Evolutionary conservation across 306 rosid species (phyloP), one percentile per base, ranked within the genome.

Genomic region (Castanospermum australe): DNA sequence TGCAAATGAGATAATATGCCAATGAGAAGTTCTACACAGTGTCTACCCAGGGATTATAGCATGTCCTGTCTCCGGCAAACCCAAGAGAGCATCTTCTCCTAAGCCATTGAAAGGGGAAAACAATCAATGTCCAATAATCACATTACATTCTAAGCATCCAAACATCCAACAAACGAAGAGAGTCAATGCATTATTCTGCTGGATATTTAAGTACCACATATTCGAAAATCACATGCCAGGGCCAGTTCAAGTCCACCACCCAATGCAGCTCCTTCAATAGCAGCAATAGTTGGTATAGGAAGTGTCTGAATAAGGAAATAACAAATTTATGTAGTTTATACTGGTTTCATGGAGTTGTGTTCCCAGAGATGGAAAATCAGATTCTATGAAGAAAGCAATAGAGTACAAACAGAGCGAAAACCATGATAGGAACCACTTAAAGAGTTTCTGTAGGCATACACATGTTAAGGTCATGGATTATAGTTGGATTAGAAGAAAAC

Each of bases 241-340:
- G 90, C 93, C 85, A 91, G 76, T 84, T 89, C 93, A 74, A 91
- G 90, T 79, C 95, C 95, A 77, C 93, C 93, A 42, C 95, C 95
- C 71, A 90, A 52, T 28, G 95, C 91, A 30, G 84, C 90, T 67
- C 92, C 95, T 83, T 88, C 93, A 80, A 91, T 83, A 54, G 79
- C 90, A 59, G 96, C 93, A 64, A 91, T 84, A 48, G 88, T 86
- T 67, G 96, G 96, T 76, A 91, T 54, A 10, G 66, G 52, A 76
- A 91, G 89, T 57, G 52, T 83, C 93, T 89, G 81, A 5, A 84
- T 55, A 48, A 35, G 47, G 12, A 65, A 22, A 15, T n/a, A 45
- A 65, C 14, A 38, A 21, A 32, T 42, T 78, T 35, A 83, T 35
- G 56, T 2, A 0, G n/a, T 32, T 63, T 35, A 68, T 44, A 69